Base-by-base conservation (phyloP, 1,139 yeast species). In the Kurtzmaniella natalensis region DNA sequence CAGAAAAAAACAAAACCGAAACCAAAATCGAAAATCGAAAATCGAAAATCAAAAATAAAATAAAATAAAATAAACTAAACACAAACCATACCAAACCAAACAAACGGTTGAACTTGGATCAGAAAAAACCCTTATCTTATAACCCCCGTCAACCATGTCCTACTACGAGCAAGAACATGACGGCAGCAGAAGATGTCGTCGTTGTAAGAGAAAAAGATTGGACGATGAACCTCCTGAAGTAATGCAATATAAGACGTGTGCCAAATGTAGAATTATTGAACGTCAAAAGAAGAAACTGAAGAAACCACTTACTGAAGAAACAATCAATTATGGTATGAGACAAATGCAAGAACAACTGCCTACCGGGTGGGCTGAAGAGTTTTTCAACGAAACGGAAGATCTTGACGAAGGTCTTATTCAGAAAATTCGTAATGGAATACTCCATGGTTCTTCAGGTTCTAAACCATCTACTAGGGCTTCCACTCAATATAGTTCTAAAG, bases 181-280 rank as follows among this genome's bases (percentile, higher is more conserved):
- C 11, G 64, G 59, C 34, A 52, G 55, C 25, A 64, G 72, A 57
- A 56, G 72, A 47, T 75, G 81, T 47, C 78, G 81, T 53, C 72
- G 81, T 45, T 75, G 81, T 57, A 75, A 75, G 47, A 57, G 79
- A 40, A 70, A 70, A 65, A 65, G 81, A 59, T 65, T 72, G 45
- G 74, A 70, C 38, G 76, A 73, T 41, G 81, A 75, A 51, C 76
- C 77, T n/a, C 70, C 75, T 1, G 79, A 73, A 42, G 78, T 74
- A 30, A 60, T 71, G 44, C 78, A 72, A 45, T 75, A 72, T 51
- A 73, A 73, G 45, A 75, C 81, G 2, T 75, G 81, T 56, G 77
- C 76, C 50, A 72, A 75, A 42, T 75, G 81, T 53, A 66, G 81
- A 41, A 71, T 73, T 48, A 71, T 74, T 34, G 81, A 75, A 47